These are phyloP conservation scores for Hypoxylon lenormandii DNA, from an alignment of 495 filamentous ascomycete species.

Conservation along the genomic window DNA sequence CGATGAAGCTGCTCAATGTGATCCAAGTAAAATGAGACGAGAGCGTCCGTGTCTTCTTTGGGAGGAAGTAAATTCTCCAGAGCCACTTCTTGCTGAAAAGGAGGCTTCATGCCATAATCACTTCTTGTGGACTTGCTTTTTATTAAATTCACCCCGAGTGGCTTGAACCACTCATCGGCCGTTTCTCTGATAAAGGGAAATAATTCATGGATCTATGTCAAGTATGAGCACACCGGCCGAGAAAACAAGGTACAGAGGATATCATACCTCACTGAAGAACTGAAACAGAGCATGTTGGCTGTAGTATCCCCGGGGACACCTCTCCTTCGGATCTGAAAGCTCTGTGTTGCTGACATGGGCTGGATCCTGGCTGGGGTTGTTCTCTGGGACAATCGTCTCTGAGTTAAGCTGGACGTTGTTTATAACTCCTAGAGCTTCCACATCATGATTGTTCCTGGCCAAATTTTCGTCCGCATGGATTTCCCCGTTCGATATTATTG, in stretches of 20 bases:
- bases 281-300: conserved; percentile 40
- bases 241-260: background rate
- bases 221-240: background rate
- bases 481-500: background rate
- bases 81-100: conserved; percentile 47
- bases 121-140: conserved; percentile 54
- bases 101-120: conserved; percentile 45
- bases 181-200: conserved; percentile 62
- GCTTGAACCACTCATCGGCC: conserved; percentile 57
- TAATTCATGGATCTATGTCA: conserved; percentile 54
- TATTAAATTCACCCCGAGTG: conserved; percentile 50
- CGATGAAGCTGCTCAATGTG: conserved; percentile 62
- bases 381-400: background rate
- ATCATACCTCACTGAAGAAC: conserved; percentile 44
- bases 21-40: conserved; percentile 59
- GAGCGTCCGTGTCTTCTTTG: conserved; percentile 52
- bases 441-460: background rate
- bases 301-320: conserved; percentile 37
- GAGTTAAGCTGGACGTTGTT: background rate
- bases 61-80: conserved; percentile 57
- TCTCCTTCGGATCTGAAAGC: conserved; percentile 31
- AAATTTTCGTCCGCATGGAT: background rate
- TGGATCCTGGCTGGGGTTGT: background rate
- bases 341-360: conserved; percentile 1
- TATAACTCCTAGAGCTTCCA: background rate